Evolutionary conservation across 176 grass and related monocot species (phyloP), one percentile per base, ranked within the genome.

Genomic region (Cocos nucifera): DNA sequence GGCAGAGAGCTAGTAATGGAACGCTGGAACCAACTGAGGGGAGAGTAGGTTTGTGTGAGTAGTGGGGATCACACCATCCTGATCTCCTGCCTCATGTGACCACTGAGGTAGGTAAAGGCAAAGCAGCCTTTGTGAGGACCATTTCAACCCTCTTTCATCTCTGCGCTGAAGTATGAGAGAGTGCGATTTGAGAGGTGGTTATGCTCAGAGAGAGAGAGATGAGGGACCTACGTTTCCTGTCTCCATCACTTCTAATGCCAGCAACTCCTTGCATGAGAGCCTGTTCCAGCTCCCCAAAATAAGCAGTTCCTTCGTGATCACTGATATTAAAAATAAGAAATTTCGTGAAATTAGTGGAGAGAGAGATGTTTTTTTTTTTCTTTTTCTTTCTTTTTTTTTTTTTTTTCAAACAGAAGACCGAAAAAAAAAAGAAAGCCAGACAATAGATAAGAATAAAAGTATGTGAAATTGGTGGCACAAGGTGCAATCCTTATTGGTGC

Each of bases 271-370:
- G 86, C 77, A 82, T 82, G 57, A 95, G 78, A 81, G 90, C 90
- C 50, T 81, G 80, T 61, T 90, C 90, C 72, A 95, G 59, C 66
- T 77, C 90, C 49, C 86, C 90, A 62, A 90, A 84, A 56, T 90
- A 95, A 61, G 73, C 8, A 70, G 63, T 71, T 54, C 80, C 90
- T 64, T 62, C 90, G 26, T 95, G 86, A 57, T 90, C 75, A 17
- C 90, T 90, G 71, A 59, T 29, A 57, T 17, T 59, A 28, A 61
- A 15, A 7, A 51, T 51, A 7, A 49, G 52, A 24, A 22, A 19
- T 17, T 18, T 60, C 10, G 2, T 44, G 35, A 44, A 44, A 44
- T 44, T 44, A 44, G 35, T 44, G 35, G 29, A 17, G 54, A 19
- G 24, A 22, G 19, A 44, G 53, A 1, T 56, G 17, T 14, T 15